Evolutionary conservation across 805 yeast genomes (phyloP).

Genomic region (Ogataea ramenticola): DNA sequence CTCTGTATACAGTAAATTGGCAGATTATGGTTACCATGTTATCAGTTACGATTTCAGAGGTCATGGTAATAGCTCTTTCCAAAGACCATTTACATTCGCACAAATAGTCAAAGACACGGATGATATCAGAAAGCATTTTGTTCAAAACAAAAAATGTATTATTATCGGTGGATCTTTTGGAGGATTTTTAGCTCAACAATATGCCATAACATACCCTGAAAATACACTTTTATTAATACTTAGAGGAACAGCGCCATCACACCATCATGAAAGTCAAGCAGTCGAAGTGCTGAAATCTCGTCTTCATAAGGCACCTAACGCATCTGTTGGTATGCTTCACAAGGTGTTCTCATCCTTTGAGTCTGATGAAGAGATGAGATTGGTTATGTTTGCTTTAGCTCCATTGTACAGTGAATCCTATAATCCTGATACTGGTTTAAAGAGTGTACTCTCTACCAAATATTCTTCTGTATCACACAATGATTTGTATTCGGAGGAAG

Average conservation of each 20-base stretch:
- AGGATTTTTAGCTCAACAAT: slow-evolving; percentile 19
- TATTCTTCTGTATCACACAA: slow-evolving; percentile 16
- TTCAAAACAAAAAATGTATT: slow-evolving; percentile 8
- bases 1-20: slow-evolving; percentile 12
- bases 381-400: slow-evolving; percentile 18
- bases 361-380: slow-evolving; percentile 16
- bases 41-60: slow-evolving; percentile 19
- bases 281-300: slow-evolving; percentile 6
- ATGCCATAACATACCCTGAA: slow-evolving; percentile 15
- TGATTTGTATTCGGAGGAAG: slow-evolving; percentile 16
- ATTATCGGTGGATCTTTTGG: slow-evolving; percentile 21
- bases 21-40: slow-evolving; percentile 13
- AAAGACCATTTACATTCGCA: slow-evolving; percentile 15
- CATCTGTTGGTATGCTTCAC: slow-evolving; percentile 13
- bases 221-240: slow-evolving; percentile 9
- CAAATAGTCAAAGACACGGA: slow-evolving; percentile 19
- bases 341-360: slow-evolving; percentile 18
- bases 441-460: slow-evolving; percentile 8
- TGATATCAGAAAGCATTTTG: slow-evolving; percentile 9
- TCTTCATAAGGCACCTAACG: slow-evolving; percentile 11
- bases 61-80: slow-evolving; percentile 15
- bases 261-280: slow-evolving; percentile 17
- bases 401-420: slow-evolving; percentile 18
- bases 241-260: slow-evolving; percentile 19
- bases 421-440: slow-evolving; percentile 12